Base-by-base conservation (phyloP, 345 rosid genomes). In the Pelargonium nanum region DNA sequence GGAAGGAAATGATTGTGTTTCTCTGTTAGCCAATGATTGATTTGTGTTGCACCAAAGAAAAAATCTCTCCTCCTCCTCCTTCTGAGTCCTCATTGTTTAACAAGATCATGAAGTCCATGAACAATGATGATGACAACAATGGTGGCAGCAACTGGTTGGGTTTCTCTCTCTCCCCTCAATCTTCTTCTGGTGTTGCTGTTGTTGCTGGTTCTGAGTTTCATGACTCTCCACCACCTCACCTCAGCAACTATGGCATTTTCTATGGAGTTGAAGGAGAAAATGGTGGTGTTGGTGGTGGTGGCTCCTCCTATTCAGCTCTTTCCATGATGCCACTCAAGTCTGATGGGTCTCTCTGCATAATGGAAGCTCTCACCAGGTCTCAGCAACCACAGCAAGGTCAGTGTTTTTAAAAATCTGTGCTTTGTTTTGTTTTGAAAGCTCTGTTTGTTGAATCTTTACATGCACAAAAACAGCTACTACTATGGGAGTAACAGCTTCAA, bases 251-350 rank as follows among this genome's bases (percentile, higher is more conserved):
- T 70, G 82, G 84, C 51, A 68, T 73, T 65, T 80, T 68, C 78
- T 83, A 66, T 73, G 86, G 85, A 58, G 74, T 77, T 68, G 74
- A 69, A 24, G 77, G 69, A 50, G 78, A 77, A 57, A 74, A 69
- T 65, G 65, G 75, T 22, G 80, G 55, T 55, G 45, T 28, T 48
- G 34, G 40, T 30, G 40, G 10, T 30, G 40, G 40, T 30, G 40
- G 16, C 48, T 20, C 67, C 24, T 59, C 74, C 26, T 85, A 74
- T 63, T 80, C 89, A 55, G 78, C 84, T 34, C 65, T 84, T 71
- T 79, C 94, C 23, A 79, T 75, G 4, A 89, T 93, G 96, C 97
- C 99, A 23, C 82, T 93, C 57, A 85, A 80, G 76, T 89, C 99
- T 65, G 96, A 93, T 57, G 99, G 97, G 9, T 93, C 99, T 58